A percentile compares a stretch with the other conserved stretches of the same genome.
phyloP scores from a whole-genome alignment of 306 rosid species.

The Vigna unguiculata region DNA sequence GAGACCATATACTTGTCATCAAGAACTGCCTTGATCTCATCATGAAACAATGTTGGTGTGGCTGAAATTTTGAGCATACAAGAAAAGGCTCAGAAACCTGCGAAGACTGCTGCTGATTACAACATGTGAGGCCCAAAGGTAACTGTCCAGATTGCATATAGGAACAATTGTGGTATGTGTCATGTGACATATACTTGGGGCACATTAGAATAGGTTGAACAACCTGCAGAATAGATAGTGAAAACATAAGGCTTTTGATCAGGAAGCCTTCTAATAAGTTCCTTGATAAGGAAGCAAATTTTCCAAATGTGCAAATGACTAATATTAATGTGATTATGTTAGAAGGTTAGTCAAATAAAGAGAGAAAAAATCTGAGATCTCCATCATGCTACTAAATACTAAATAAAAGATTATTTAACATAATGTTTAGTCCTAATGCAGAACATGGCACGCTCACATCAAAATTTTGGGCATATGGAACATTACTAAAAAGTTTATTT shows the following conservation, averaged over 20 bases:
- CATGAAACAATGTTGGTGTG: constrained; percentile 47
- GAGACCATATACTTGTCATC: constrained; percentile 53
- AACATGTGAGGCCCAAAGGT: constrained; percentile 55
- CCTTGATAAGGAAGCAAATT: constrained; percentile 1
- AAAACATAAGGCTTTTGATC: constrained; percentile 26
- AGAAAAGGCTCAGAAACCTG: constrained; percentile 51
- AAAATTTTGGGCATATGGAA: constrained; percentile 5
- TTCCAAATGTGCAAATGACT: neutral
- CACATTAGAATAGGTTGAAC: constrained; percentile 56
- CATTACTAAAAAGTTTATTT: constrained; percentile 4
- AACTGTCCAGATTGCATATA: constrained; percentile 53
- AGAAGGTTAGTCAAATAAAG: neutral
- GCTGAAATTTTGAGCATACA: constrained; percentile 50
- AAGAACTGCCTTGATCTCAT: constrained; percentile 57
- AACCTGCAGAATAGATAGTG: constrained; percentile 36
- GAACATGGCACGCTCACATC: constrained; percentile 1
- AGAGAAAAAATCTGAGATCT: neutral
- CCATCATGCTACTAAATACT: neutral
- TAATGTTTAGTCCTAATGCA: neutral
- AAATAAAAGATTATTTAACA: neutral
- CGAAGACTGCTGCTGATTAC: constrained; percentile 47
- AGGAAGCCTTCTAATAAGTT: neutral
- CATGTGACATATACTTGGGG: constrained; percentile 54
- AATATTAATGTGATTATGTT: constrained; percentile 2
- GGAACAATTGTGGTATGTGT: constrained; percentile 50